Evolutionary conservation across 2,329 filamentous ascomycete species (phyloP), one percentile per base, ranked within the genome.

Genomic region (Massarina eburnea): DNA sequence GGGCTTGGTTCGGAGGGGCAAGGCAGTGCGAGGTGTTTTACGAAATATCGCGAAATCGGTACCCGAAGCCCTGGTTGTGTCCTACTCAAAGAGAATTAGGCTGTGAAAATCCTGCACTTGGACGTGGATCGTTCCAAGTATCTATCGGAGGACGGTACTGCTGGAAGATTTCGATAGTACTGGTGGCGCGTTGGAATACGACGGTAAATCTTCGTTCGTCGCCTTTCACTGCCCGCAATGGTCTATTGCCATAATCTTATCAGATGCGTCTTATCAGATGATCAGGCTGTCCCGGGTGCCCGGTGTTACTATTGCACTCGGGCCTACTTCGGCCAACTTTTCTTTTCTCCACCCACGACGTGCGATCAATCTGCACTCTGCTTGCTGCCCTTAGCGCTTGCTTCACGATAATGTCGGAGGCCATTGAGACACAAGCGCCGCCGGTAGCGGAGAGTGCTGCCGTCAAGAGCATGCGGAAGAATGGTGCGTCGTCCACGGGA

Each of bases 391-490:
- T 37, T 41, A 45, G 41, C 54, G 45, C 49, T 30, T 47, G 41
- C 52, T 51, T 45, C 34, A 43, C 51, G 38, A 57, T 46, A 35
- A 70, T 70, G 61, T 67, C 64, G 39, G 55, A 60, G 46, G 40
- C 55, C 33, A 49, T 55, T 20, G 50, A 51, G 49, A 54, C 48
- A 19, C 39, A 83, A 77, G 77, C 76, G 22, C 64, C 65, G 37
- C 65, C 65, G 22, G 58, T 71, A 8, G 66, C 68, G 44, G 62
- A 72, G 47, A 48, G 68, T 45, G 52, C 54, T 57, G 41, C 66
- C 62, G 58, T 67, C 64, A 45, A 74, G 73, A 71, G 89, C 53
- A 86, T 94, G 80, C 87, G 89, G 61, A 87, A 86, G 71, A 96
- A 95, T 76, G 89, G 89, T 92, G 76, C 53, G 74, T 60, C 17